phyloP scores from a whole-genome alignment of 2,329 filamentous ascomycete species.

The Nemania serpens region DNA sequence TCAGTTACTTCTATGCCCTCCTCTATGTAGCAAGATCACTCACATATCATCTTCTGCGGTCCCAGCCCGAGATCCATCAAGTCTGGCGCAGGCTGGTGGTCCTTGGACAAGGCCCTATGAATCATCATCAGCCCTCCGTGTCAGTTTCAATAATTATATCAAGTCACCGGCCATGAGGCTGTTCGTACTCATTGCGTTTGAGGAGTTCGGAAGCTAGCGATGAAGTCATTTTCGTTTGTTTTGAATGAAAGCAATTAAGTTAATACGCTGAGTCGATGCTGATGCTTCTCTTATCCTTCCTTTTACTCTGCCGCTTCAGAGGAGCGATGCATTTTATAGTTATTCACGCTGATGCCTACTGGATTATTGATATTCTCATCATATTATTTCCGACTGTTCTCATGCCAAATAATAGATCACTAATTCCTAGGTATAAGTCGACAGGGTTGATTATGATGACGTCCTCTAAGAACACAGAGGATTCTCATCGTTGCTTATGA shows the following conservation, averaged over 20 bases:
- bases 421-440: no score
- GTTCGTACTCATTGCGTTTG: constrained; percentile 6
- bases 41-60: constrained; percentile 17
- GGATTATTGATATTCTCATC: no score
- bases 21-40: not conserved
- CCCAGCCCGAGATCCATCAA: not conserved
- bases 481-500: no score
- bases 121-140: no score
- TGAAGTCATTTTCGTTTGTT: constrained; percentile 10
- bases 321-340: no score
- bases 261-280: not conserved
- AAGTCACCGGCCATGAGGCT: no score
- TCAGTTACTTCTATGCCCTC: not conserved
- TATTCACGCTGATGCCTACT: no score
- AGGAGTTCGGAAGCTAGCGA: constrained; percentile 7
- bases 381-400: no score
- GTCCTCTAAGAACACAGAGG: no score
- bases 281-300: not conserved
- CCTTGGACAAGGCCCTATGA: constrained; percentile 4
- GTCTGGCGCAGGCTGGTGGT: constrained; percentile 2
- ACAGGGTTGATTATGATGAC: no score
- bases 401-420: no score
- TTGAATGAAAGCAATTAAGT: not conserved
- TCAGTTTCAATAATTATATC: not conserved
- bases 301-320: no score